Conservation (phyloP, 768 basidiomycete genomes). For the Tubosaeta sp. region DNA sequence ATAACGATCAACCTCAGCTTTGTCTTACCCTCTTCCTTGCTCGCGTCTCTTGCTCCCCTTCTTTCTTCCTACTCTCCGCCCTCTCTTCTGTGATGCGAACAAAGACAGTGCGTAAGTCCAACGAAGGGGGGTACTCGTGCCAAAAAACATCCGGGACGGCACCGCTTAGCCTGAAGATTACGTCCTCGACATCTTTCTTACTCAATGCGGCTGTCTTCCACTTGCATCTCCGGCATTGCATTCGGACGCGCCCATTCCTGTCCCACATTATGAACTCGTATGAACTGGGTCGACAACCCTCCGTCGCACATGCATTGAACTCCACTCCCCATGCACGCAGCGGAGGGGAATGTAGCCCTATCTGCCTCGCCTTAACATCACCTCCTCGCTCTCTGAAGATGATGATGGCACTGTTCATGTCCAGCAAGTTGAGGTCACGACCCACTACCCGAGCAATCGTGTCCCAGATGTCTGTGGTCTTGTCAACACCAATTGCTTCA, state of each 20-base stretch:
- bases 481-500: not conserved
- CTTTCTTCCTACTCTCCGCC: not conserved
- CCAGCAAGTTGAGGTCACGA: not conserved
- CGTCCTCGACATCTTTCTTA: not conserved
- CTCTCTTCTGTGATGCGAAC: not conserved
- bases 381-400: not conserved
- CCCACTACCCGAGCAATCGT: not conserved
- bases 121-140: not conserved
- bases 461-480: not conserved
- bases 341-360: conserved; percentile 43
- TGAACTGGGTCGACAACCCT: not conserved
- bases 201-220: not conserved
- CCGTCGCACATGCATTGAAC: not conserved
- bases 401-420: not conserved
- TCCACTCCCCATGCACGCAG: conserved; percentile 17
- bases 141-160: not conserved
- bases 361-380: conserved; percentile 29
- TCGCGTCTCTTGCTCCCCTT: too few species aligned
- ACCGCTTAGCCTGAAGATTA: not conserved
- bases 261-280: not conserved
- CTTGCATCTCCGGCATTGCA: not conserved
- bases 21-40: too few species aligned
- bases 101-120: not conserved
- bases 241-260: not conserved
- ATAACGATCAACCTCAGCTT: too few species aligned